These are phyloP conservation scores for Tetradesmus obliquus DNA, from an alignment of 139 green algal genomes.

Conservation along the genomic window DNA sequence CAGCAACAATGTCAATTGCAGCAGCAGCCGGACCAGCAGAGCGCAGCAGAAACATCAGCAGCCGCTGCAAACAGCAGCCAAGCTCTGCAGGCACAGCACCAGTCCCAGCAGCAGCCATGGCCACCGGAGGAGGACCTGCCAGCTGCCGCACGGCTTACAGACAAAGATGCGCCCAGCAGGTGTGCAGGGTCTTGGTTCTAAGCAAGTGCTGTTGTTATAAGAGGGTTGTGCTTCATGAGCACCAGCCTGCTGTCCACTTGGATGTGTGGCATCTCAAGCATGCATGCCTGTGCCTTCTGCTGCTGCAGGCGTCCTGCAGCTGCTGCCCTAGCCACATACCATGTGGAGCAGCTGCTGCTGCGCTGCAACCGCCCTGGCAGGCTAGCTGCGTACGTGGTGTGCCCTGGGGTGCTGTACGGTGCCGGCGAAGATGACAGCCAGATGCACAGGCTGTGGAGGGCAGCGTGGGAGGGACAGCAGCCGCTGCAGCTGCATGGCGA, in stretches of 20 bases:
- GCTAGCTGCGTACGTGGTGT: constrained; percentile 60
- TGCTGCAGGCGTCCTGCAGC: constrained; percentile 30
- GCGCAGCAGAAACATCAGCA: not conserved
- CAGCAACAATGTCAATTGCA: constrained; percentile 5
- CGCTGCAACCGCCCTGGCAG: constrained; percentile 35
- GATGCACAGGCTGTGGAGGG: constrained; percentile 56
- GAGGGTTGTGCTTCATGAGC: not conserved
- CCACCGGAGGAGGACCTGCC: not conserved
- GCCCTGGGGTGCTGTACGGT: constrained; percentile 71
- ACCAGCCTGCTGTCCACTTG: not conserved
- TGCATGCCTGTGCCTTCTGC: not conserved
- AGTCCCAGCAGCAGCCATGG: not conserved
- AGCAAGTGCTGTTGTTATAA: not conserved
- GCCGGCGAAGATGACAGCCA: constrained; percentile 55
- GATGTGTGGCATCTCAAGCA: not conserved
- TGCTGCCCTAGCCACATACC: constrained; percentile 20
- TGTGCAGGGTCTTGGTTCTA: not conserved
- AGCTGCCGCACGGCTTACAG: constrained; percentile 9
- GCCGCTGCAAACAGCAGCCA: too few relatives aligned
- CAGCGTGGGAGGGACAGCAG: constrained; percentile 40
- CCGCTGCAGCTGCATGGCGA: constrained; percentile 50
- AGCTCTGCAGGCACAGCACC: not conserved
- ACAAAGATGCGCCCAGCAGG: constrained; percentile 37
- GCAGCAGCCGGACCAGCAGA: constrained; percentile 15
- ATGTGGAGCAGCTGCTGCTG: constrained; percentile 63